A percentile compares a stretch with the other conserved stretches of the same genome.
phyloP scores from a whole-genome alignment of 169 alveolate genomes.

The Perkinsus marinus region DNA sequence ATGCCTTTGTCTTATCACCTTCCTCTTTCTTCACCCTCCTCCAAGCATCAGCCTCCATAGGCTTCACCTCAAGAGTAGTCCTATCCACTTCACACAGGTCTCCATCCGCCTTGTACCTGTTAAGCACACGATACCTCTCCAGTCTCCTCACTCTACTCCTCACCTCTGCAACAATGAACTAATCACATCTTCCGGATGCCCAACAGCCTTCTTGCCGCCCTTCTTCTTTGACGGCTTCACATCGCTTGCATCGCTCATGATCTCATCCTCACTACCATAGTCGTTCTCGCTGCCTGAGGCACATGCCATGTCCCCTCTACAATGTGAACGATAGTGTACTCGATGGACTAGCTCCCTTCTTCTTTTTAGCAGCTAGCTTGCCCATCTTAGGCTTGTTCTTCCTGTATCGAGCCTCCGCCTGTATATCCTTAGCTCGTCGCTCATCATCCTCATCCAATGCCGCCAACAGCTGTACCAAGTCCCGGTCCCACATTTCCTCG shows the following conservation, averaged over 20 bases:
- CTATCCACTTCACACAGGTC: not conserved
- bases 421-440: not conserved
- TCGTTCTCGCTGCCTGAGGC: not conserved
- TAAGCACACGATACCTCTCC: not conserved
- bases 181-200: not conserved
- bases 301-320: not conserved
- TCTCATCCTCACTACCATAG: not conserved
- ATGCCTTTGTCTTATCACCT: not conserved
- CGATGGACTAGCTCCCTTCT: not conserved
- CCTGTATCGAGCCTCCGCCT: not conserved
- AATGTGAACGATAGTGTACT: not conserved
- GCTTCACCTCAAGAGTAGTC: not conserved
- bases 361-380: not conserved
- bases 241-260: not conserved
- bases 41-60: not conserved
- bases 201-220: not conserved
- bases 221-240: not conserved
- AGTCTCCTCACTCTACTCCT: not conserved
- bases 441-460: not conserved
- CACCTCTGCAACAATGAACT: not conserved
- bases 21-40: not conserved
- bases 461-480: not conserved
- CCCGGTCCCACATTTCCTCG: not conserved
- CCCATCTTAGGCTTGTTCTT: not conserved
- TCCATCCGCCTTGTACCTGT: not conserved